phyloP scores from a whole-genome alignment of 805 yeast genomes.

The Metschnikowia noctiluminum region DNA sequence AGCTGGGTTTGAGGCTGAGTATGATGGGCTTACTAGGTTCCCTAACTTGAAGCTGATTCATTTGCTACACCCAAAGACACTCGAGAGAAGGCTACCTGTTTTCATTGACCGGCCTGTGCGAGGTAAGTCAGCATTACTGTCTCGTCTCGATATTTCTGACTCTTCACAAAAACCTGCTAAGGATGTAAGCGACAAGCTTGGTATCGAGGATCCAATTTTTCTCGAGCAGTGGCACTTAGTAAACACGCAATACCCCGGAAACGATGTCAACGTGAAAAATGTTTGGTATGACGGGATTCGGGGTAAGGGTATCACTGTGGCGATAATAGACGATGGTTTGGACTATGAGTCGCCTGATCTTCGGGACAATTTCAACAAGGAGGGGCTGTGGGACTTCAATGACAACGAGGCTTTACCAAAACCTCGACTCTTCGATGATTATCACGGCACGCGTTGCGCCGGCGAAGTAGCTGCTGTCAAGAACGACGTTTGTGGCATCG shows the following conservation, averaged over 20 bases:
- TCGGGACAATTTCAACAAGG: conserved; percentile 58
- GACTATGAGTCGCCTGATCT: conserved; percentile 80
- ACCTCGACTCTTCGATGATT: conserved; percentile 78
- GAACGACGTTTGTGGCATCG: conserved; percentile 90
- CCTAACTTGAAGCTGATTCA: conserved; percentile 48
- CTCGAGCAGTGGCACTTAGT: conserved; percentile 87
- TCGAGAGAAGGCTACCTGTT: conserved; percentile 60
- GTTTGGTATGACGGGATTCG: conserved; percentile 81
- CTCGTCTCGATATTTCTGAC: conserved; percentile 35
- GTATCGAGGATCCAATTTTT: conserved; percentile 82
- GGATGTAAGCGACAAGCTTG: conserved; percentile 49
- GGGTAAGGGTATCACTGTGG: conserved; percentile 80
- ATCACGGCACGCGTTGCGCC: conserved; percentile 97
- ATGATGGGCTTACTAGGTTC: conserved; percentile 23
- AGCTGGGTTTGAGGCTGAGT: conserved; percentile 23
- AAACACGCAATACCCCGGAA: conserved; percentile 67
- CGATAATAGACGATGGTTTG: conserved; percentile 91
- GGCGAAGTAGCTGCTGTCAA: conserved; percentile 93
- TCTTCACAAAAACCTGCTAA: conserved; percentile 48
- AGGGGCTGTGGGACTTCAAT: conserved; percentile 94
- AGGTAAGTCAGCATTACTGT: not conserved
- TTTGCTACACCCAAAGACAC: conserved; percentile 48
- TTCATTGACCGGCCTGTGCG: conserved; percentile 23
- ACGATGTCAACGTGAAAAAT: conserved; percentile 83
- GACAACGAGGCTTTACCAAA: conserved; percentile 70